These are phyloP conservation scores for Mortierella polycephala DNA, from an alignment of 371 early-diverging fungal species.

Conservation along the genomic window DNA sequence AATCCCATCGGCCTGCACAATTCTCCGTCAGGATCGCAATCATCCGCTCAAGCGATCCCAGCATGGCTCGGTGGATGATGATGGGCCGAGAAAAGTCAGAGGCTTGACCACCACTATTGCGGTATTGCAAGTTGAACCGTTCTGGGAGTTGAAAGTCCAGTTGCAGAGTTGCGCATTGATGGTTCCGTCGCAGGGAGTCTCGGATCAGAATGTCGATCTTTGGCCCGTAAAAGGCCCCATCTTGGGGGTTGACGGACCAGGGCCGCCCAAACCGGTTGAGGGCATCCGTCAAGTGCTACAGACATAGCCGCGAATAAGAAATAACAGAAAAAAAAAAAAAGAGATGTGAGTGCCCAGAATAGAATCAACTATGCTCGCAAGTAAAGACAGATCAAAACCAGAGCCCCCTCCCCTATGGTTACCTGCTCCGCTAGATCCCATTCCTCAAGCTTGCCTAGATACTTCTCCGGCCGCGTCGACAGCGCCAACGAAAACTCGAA, in stretches of 20 bases:
- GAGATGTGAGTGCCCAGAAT: slow-evolving; percentile 20
- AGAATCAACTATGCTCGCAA: not conserved
- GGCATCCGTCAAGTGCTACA: slow-evolving; percentile 74
- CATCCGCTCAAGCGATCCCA: slow-evolving; percentile 99
- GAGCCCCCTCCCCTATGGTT: not conserved
- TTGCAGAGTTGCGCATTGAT: slow-evolving; percentile 99
- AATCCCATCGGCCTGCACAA: slow-evolving; percentile 97
- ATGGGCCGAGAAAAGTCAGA: slow-evolving; percentile 87
- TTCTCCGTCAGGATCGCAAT: slow-evolving; percentile 98
- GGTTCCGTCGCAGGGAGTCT: slow-evolving; percentile 94
- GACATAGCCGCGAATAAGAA: not conserved
- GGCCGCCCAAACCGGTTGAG: slow-evolving; percentile 79
- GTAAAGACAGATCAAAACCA: not conserved
- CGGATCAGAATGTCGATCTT: slow-evolving; percentile 99
- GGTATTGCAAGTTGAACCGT: slow-evolving; percentile 93
- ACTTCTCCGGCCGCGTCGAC: slow-evolving; percentile 96
- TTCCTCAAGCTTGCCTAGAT: slow-evolving; percentile 88
- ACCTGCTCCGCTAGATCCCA: slow-evolving; percentile 96
- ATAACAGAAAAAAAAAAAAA: not conserved
- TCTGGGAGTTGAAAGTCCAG: slow-evolving; percentile 98
- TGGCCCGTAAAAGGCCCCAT: slow-evolving; percentile 99
- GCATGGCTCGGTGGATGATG: slow-evolving; percentile 99
- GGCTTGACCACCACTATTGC: slow-evolving; percentile 64
- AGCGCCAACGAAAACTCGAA: slow-evolving; percentile 88
- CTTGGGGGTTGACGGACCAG: slow-evolving; percentile 97